Base-by-base conservation (phyloP, 306 rosid genomes). In the Albizia julibrissin region DNA sequence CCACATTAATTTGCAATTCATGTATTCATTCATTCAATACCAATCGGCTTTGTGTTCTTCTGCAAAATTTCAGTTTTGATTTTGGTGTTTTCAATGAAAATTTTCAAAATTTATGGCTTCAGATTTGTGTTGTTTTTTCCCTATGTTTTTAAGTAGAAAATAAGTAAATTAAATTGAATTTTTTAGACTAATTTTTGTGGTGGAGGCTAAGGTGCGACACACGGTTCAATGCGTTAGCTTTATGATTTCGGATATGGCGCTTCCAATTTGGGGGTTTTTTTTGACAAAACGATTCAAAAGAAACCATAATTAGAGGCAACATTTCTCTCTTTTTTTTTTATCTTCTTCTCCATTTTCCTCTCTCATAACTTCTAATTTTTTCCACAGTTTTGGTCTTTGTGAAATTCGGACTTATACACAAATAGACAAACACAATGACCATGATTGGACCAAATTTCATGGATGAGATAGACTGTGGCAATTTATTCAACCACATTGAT, bases 401-500 rank as follows among this genome's bases (percentile, higher is more conserved):
- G n/a, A n/a, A n/a, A n/a, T n/a, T n/a, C n/a, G n/a, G n/a, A n/a
- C n/a, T n/a, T n/a, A n/a, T n/a, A n/a, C 64, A n/a, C 13, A 29
- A 12, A 59, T 7, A 24, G 34, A 59, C 27, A 3, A 11, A 2
- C n/a, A 40, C 10, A 3, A 67, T 74, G 76, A 90, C 59, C 79
- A 95, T 95, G 97, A 87, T 91, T 69, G 98, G 91, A 79, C 81
- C 91, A 21, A 90, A 74, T 85, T 89, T 87, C 85, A 81, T 87
- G 68, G 98, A 93, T 27, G 98, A 95, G 49, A 74, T 95, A 26
- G 99, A 95, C 89, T 91, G 97, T 79, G 94, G 90, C 3, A 92
- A 87, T 92, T 92, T 93, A 94, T 93, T 95, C 82, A 97, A 95
- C 84, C 92, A 94, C 78, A 93, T 95, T 77, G 99, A 95, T 50